phyloP scores from a whole-genome alignment of 2,329 filamentous ascomycete species.

The Aquanectria penicillioides region DNA sequence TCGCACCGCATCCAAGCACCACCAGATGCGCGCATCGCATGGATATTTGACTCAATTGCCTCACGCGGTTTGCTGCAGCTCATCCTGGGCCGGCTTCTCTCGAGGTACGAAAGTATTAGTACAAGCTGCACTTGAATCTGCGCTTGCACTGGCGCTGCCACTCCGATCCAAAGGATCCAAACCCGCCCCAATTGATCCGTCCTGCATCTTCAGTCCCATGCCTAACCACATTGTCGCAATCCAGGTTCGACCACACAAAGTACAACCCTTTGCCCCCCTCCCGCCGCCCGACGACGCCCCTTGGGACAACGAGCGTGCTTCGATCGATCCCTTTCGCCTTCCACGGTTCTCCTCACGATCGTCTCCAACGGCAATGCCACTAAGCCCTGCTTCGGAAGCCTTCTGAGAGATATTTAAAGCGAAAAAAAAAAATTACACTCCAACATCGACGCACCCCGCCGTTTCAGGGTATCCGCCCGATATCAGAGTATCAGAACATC shows the following conservation, averaged over 20 bases:
- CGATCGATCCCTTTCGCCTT: conserved; percentile 4
- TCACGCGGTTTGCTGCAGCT: conserved; percentile 25
- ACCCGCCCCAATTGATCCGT: conserved; percentile 12
- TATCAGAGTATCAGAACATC: conserved; percentile 18
- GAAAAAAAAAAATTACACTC: not conserved
- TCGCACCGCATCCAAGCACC: conserved; percentile 6
- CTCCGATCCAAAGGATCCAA: not conserved
- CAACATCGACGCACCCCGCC: conserved; percentile 7
- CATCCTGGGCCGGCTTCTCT: conserved; percentile 6
- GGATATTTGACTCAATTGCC: conserved; percentile 29
- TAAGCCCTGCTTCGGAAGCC: not conserved
- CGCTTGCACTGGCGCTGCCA: too few species aligned
- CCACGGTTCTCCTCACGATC: not conserved
- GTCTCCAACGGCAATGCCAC: conserved; percentile 2
- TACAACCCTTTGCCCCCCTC: conserved; percentile 11
- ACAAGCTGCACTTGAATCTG: conserved; percentile 2
- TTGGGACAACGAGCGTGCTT: conserved; percentile 12
- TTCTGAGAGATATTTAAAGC: too few species aligned
- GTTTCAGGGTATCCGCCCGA: conserved; percentile 17
- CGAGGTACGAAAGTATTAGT: conserved; percentile 28
- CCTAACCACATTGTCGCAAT: conserved; percentile 13
- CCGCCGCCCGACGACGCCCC: conserved; percentile 7
- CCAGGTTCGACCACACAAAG: conserved; percentile 3
- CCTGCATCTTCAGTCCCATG: conserved; percentile 9
- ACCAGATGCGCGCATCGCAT: conserved; percentile 25